Conservation (phyloP, 352 stramenopile genomes). For the Phytophthora citrophthora region DNA sequence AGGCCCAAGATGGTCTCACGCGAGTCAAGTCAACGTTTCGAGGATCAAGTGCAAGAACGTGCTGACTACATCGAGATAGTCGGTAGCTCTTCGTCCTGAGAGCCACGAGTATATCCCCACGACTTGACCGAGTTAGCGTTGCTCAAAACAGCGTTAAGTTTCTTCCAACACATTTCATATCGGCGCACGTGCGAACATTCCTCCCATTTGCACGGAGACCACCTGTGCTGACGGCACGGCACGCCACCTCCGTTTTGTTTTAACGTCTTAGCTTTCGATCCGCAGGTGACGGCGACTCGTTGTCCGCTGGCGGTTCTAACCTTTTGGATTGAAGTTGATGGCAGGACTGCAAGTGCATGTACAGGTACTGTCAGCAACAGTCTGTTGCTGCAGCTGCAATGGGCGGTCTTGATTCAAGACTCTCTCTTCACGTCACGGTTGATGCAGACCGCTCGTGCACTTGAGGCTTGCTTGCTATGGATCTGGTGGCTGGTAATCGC, state of each 20-base stretch:
- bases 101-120: constrained; percentile 7
- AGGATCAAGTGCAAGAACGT: constrained; percentile 7
- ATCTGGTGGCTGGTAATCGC: constrained; percentile 4
- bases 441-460: constrained; percentile 1
- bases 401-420: not conserved
- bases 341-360: not conserved
- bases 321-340: constrained; percentile 22
- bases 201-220: constrained; percentile 20
- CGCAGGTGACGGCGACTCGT: constrained; percentile 22
- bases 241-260: constrained; percentile 10
- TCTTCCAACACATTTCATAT: constrained; percentile 21
- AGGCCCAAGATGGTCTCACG: not conserved
- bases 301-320: not conserved
- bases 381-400: not conserved
- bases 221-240: constrained; percentile 10
- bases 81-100: not conserved
- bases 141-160: constrained; percentile 24
- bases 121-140: constrained; percentile 18
- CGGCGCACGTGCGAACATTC: constrained; percentile 16
- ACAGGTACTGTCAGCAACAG: not conserved
- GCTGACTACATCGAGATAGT: constrained; percentile 39
- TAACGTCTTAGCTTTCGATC: constrained; percentile 13
- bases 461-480: constrained; percentile 14
- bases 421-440: not conserved
- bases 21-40: constrained; percentile 14